Percentiles rank a stretch among this genome's conserved stretches.
These are phyloP conservation scores for Tardiomyces digboiensis DNA, from an alignment of 1,139 yeast genomes.

Conservation along the genomic window DNA sequence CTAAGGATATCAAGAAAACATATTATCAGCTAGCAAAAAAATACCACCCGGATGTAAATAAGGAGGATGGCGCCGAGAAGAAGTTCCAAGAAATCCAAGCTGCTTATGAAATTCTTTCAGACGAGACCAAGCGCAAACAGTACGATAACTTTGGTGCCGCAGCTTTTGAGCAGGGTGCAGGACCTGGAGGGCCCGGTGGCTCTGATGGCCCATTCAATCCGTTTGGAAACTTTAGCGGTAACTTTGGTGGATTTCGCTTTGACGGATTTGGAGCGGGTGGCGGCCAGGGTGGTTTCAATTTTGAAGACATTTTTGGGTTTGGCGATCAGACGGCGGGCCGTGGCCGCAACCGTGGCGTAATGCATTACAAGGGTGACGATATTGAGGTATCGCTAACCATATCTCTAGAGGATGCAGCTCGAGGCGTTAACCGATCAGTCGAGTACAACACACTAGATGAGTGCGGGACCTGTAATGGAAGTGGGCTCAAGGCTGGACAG, in stretches of 20 bases:
- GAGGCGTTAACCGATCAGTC: conserved; percentile 59
- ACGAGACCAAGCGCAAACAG: conserved; percentile 78
- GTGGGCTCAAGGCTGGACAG: conserved; percentile 74
- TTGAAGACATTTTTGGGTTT: conserved; percentile 79
- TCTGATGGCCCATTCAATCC: conserved; percentile 29
- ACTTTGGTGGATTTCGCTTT: conserved; percentile 40
- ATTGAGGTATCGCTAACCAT: conserved; percentile 71
- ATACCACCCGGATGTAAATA: conserved; percentile 94
- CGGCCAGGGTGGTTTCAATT: conserved; percentile 39
- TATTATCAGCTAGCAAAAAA: conserved; percentile 90
- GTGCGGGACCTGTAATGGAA: conserved; percentile 74
- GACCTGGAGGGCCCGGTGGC: conserved; percentile 27
- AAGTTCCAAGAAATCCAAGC: conserved; percentile 90
- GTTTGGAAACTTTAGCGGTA: conserved; percentile 24
- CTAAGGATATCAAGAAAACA: conserved; percentile 87
- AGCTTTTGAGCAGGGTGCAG: conserved; percentile 62
- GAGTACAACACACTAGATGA: conserved; percentile 67
- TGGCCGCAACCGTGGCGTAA: conserved; percentile 14
- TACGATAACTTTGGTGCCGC: conserved; percentile 88
- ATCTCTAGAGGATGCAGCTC: conserved; percentile 78
- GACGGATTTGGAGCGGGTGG: conserved; percentile 38
- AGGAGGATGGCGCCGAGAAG: conserved; percentile 79
- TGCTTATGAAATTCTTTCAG: conserved; percentile 86
- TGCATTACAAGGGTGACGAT: conserved; percentile 75
- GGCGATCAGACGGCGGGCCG: conserved; percentile 25